These are phyloP conservation scores for Corynascus novoguineensis DNA, from an alignment of 495 filamentous ascomycete genomes.

Conservation along the genomic window DNA sequence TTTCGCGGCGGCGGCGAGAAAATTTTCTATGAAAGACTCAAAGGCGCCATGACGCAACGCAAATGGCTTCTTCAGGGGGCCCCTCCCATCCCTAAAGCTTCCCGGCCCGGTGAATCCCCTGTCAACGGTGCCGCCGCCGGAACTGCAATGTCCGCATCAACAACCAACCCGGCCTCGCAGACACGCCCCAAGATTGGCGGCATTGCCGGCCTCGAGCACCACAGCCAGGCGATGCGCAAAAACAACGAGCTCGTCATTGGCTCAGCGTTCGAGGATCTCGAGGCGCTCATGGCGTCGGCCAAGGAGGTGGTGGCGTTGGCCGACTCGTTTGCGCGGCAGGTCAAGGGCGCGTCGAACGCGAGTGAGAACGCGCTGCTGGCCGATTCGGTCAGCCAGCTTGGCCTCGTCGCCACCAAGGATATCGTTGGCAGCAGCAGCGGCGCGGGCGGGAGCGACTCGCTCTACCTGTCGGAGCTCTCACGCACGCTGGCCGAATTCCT, in stretches of 20 bases:
- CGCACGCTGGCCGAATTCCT: constrained; percentile 90
- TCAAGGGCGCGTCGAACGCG: constrained; percentile 47
- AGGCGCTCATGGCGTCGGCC: constrained; percentile 93
- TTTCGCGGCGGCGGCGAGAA: constrained; percentile 87
- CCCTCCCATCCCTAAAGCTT: constrained; percentile 78
- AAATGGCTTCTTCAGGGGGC: constrained; percentile 95
- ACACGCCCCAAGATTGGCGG: constrained; percentile 63
- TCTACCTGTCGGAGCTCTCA: constrained; percentile 71
- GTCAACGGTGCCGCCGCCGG: constrained; percentile 36
- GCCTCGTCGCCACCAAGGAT: constrained; percentile 89
- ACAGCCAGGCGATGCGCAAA: constrained; percentile 72
- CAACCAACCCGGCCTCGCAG: constrained; percentile 18
- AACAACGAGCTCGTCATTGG: constrained; percentile 93
- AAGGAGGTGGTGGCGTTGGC: constrained; percentile 93
- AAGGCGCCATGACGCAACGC: constrained; percentile 77
- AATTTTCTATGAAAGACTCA: constrained; percentile 83
- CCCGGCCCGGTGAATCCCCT: constrained; percentile 27
- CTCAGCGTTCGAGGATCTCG: constrained; percentile 91
- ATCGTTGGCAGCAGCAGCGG: constrained; percentile 52
- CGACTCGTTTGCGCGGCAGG: constrained; percentile 73
- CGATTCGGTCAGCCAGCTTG: constrained; percentile 77
- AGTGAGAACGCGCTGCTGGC: constrained; percentile 66
- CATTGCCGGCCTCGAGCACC: constrained; percentile 85
- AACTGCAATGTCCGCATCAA: no score
- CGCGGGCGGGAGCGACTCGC: constrained; percentile 43